phyloP scores from a whole-genome alignment of 148 eudicot species.

The Vaccinium darrowii region DNA sequence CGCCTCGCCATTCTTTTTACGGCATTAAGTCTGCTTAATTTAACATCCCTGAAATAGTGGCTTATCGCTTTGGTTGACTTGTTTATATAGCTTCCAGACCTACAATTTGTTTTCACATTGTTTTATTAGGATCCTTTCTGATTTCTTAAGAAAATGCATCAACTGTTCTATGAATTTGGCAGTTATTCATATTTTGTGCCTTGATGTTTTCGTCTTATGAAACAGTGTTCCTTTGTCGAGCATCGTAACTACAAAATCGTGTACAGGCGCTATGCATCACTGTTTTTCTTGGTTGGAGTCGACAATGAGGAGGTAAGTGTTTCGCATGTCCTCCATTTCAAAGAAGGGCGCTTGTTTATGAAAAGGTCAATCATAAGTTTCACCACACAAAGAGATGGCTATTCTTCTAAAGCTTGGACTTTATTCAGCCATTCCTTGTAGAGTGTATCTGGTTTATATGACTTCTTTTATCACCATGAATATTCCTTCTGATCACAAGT shows the following conservation, averaged over 20 bases:
- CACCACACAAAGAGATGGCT: not conserved
- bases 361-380: not conserved
- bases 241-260: constrained; percentile 98
- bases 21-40: not conserved
- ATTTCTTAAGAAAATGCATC: not conserved
- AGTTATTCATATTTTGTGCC: not conserved
- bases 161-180: not conserved
- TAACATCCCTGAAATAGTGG: not conserved
- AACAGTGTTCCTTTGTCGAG: constrained; percentile 99
- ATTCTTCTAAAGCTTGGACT: not conserved
- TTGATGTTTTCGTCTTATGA: not conserved
- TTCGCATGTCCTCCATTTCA: constrained; percentile 7
- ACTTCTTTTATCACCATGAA: not conserved
- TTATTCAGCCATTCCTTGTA: not conserved
- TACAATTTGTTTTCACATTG: not conserved
- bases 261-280: constrained; percentile 93
- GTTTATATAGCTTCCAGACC: not conserved
- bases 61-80: not conserved
- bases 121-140: not conserved
- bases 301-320: constrained; percentile 95
- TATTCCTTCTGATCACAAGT: not conserved
- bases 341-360: not conserved
- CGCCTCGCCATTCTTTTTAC: not conserved
- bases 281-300: constrained; percentile 97
- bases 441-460: not conserved